Conservation (phyloP, 768 basidiomycete species). For the Tremella yokohamensis region DNA sequence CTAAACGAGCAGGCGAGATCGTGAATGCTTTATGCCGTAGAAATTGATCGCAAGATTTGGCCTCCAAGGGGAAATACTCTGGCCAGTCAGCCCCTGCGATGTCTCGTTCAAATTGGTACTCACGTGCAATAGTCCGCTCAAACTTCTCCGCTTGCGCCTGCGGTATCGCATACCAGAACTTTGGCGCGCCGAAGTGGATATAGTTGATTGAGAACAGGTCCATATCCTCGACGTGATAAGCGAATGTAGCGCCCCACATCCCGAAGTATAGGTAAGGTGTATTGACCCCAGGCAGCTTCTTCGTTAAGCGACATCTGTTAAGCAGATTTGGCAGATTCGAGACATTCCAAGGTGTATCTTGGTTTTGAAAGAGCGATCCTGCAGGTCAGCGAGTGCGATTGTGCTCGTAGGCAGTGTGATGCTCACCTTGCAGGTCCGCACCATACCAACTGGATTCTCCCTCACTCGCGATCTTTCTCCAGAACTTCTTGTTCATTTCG, state of each 20-base stretch:
- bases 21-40: constrained; percentile 94
- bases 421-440: constrained; percentile 83
- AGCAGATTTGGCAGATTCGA: constrained; percentile 81
- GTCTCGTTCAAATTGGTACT: constrained; percentile 20
- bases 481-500: constrained; percentile 81
- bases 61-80: constrained; percentile 89
- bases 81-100: constrained; percentile 4
- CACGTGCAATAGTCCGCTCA: constrained; percentile 87
- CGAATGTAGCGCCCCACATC: constrained; percentile 98
- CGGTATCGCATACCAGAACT: constrained; percentile 90
- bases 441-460: constrained; percentile 96
- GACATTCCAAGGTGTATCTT: constrained; percentile 88
- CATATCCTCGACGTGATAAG: constrained; percentile 99
- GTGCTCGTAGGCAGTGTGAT: constrained; percentile 60
- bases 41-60: constrained; percentile 82
- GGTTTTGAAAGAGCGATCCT: constrained; percentile 60
- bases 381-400: neutral
- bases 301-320: constrained; percentile 59
- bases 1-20: constrained; percentile 77
- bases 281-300: constrained; percentile 88
- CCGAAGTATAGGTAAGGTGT: constrained; percentile 97
- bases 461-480: constrained; percentile 76
- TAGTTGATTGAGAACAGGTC: constrained; percentile 98
- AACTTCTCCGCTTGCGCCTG: constrained; percentile 75
- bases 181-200: constrained; percentile 96